Evolutionary conservation across 2,329 filamentous ascomycete genomes (phyloP).

Genomic region (Chaetoscypha palmicola): DNA sequence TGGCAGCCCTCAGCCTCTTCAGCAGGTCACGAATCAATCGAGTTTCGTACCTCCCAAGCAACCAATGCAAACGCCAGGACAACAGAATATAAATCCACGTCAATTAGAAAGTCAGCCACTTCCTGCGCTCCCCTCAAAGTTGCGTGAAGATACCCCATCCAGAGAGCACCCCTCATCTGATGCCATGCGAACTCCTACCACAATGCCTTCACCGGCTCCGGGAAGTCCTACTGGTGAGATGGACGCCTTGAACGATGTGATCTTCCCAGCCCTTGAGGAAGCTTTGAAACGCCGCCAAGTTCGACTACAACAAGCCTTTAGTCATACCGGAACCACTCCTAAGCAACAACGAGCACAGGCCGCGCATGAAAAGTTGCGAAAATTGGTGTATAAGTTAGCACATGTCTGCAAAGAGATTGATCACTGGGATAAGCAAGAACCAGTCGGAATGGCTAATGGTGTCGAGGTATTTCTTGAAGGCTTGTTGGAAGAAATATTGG

Average conservation of each 20-base stretch:
- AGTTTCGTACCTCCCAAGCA: slow-evolving; percentile 23
- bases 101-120: slow-evolving; percentile 26
- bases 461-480: slow-evolving; percentile 87
- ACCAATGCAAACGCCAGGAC: slow-evolving; percentile 13
- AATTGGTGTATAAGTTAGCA: slow-evolving; percentile 74
- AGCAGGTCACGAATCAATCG: slow-evolving; percentile 28
- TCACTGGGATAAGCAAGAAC: slow-evolving; percentile 74
- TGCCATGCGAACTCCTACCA: slow-evolving; percentile 34
- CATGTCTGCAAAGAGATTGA: slow-evolving; percentile 87
- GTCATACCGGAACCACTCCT: slow-evolving; percentile 38
- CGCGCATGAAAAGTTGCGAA: slow-evolving; percentile 75
- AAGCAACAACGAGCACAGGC: slow-evolving; percentile 62
- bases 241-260: slow-evolving; percentile 82
- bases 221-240: slow-evolving; percentile 60
- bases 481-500: slow-evolving; percentile 85
- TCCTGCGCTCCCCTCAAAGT: slow-evolving; percentile 30
- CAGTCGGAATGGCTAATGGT: slow-evolving; percentile 89
- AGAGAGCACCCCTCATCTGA: slow-evolving; percentile 24
- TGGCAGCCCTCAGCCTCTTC: slow-evolving; percentile 24
- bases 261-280: slow-evolving; percentile 86
- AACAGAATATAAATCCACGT: slow-evolving; percentile 27
- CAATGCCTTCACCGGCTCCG: slow-evolving; percentile 51
- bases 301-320: slow-evolving; percentile 39
- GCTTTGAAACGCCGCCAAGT: slow-evolving; percentile 74
- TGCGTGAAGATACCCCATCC: slow-evolving; percentile 28